These are phyloP conservation scores for Patellifolia procumbens DNA, from an alignment of 179 eudicot genomes.

Conservation along the genomic window DNA sequence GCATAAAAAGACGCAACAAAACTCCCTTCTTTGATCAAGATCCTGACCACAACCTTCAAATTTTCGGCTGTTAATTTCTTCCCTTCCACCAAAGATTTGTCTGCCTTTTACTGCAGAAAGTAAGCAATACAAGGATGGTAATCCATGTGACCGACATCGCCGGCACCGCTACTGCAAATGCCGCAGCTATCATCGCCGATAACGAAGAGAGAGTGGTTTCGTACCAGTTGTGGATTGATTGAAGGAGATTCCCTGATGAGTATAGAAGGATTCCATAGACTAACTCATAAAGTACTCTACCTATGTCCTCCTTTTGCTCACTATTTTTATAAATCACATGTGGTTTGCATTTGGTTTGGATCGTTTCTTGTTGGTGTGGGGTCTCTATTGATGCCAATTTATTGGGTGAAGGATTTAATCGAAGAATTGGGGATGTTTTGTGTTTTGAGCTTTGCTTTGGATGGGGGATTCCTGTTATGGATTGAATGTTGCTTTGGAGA, in stretches of 20 bases:
- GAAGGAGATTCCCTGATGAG: no score
- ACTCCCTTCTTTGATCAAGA: no score
- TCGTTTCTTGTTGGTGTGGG: slow-evolving; percentile 5
- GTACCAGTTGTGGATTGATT: slow-evolving; percentile 64
- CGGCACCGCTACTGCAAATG: slow-evolving; percentile 75
- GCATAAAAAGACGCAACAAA: slow-evolving; percentile 85
- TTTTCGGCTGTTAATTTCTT: slow-evolving; percentile 90
- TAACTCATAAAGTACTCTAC: slow-evolving; percentile 47
- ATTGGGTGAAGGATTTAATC: no score
- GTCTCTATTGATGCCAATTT: no score
- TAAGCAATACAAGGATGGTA: no score
- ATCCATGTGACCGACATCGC: no score
- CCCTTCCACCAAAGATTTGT: slow-evolving; percentile 60
- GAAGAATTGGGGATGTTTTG: no score
- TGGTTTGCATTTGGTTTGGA: slow-evolving; percentile 26
- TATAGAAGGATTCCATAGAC: slow-evolving; percentile 61
- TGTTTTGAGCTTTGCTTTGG: slow-evolving; percentile 25
- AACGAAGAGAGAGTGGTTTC: slow-evolving; percentile 31
- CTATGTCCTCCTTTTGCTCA: slow-evolving; percentile 82
- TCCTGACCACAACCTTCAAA: slow-evolving; percentile 47
- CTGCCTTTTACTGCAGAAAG: slow-evolving; percentile 58
- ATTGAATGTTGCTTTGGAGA: no score
- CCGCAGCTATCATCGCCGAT: slow-evolving; percentile 71
- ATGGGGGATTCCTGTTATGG: no score
- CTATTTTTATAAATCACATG: slow-evolving; percentile 39